Conservation (phyloP, 768 basidiomycete species). For the Leccinum imitatum region DNA sequence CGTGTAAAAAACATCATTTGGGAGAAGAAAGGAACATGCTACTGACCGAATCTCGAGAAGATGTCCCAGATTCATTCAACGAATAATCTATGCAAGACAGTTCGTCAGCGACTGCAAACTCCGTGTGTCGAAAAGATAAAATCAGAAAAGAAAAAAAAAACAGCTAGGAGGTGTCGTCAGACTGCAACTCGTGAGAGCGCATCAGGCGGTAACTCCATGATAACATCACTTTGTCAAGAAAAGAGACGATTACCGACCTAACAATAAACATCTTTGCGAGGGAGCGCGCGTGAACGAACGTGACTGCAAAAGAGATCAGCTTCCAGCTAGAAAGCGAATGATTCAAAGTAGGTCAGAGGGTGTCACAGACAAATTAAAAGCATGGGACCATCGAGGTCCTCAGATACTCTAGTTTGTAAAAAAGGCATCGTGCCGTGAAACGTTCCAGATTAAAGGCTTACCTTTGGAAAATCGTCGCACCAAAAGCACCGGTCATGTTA, state of each 20-base stretch:
- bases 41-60: background rate
- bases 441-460: background rate
- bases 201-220: constrained; percentile 19
- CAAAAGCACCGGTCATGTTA: background rate
- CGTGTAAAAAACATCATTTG: constrained; percentile 11
- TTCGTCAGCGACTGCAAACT: constrained; percentile 2
- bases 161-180: constrained; percentile 17
- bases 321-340: background rate
- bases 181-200: constrained; percentile 3
- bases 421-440: background rate
- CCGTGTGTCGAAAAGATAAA: too few relatives aligned
- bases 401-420: constrained; percentile 11
- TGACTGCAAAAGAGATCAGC: background rate
- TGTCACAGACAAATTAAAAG: background rate
- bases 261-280: background rate
- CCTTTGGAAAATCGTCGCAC: background rate
- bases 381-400: constrained; percentile 6
- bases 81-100: background rate
- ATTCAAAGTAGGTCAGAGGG: background rate
- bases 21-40: too few relatives aligned
- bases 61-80: background rate
- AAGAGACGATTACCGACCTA: background rate
- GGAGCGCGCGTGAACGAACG: background rate
- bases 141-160: constrained; percentile 16
- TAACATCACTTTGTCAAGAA: constrained; percentile 12